phyloP scores from a whole-genome alignment of 2,329 filamentous ascomycete genomes.

The Macroventuria anomochaeta region DNA sequence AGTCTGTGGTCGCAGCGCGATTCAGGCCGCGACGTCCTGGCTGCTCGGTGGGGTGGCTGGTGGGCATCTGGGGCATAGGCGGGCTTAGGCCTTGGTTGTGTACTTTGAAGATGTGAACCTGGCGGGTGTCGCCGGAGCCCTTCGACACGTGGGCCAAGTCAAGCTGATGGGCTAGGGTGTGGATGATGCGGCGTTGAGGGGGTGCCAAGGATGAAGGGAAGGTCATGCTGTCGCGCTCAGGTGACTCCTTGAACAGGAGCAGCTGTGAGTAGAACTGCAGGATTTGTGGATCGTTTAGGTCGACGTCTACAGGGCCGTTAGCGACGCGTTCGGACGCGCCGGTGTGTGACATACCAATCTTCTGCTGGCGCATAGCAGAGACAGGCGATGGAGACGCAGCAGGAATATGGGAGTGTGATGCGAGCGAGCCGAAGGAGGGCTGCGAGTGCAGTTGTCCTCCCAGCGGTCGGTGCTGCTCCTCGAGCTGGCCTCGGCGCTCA shows the following conservation, averaged over 20 bases:
- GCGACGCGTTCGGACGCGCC: conserved; percentile 19
- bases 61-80: conserved; percentile 63
- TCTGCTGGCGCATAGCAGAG: conserved; percentile 58
- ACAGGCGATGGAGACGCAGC: conserved; percentile 72
- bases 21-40: conserved; percentile 80
- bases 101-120: conserved; percentile 86
- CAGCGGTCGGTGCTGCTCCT: conserved; percentile 91
- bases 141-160: conserved; percentile 89
- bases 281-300: conserved; percentile 89
- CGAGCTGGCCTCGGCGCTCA: conserved; percentile 91
- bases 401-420: conserved; percentile 66
- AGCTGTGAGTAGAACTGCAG: conserved; percentile 90
- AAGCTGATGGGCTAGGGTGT: conserved; percentile 95
- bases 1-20: conserved; percentile 96
- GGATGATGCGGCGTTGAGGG: conserved; percentile 84
- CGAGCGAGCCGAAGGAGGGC: conserved; percentile 82
- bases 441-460: conserved; percentile 76
- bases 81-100: conserved; percentile 66
- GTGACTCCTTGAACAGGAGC: conserved; percentile 84
- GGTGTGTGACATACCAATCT: conserved; percentile 49
- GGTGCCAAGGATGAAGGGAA: conserved; percentile 84
- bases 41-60: conserved; percentile 72
- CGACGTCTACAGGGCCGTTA: conserved; percentile 66
- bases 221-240: conserved; percentile 77
- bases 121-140: conserved; percentile 83